These are phyloP conservation scores for Umbelopsis sp. DNA, from an alignment of 371 early-diverging fungal species.

Conservation along the genomic window DNA sequence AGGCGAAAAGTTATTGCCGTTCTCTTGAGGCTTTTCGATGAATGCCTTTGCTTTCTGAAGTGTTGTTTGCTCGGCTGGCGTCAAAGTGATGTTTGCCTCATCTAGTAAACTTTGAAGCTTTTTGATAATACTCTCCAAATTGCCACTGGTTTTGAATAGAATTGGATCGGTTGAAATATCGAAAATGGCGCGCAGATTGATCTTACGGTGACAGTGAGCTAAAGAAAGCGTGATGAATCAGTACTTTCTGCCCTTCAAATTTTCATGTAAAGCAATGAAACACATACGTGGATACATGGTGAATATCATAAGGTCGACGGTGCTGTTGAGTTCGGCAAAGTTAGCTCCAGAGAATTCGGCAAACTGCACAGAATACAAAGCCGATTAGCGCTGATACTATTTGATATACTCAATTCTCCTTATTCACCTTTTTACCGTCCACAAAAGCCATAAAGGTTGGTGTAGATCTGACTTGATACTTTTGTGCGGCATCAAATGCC, in stretches of 20 bases:
- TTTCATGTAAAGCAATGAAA: not conserved
- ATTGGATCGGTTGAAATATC: slow-evolving; percentile 55
- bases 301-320: slow-evolving; percentile 64
- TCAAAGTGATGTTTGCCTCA: slow-evolving; percentile 30
- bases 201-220: slow-evolving; percentile 70
- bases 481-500: slow-evolving; percentile 55
- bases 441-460: slow-evolving; percentile 74
- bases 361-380: slow-evolving; percentile 26
- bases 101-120: slow-evolving; percentile 55
- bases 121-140: slow-evolving; percentile 60
- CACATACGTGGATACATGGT: slow-evolving; percentile 71
- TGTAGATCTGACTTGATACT: slow-evolving; percentile 64
- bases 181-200: slow-evolving; percentile 39
- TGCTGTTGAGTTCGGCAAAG: slow-evolving; percentile 62
- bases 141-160: slow-evolving; percentile 52
- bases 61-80: slow-evolving; percentile 26
- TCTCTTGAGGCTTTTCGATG: slow-evolving; percentile 26
- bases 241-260: not conserved
- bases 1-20: slow-evolving; percentile 20
- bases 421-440: slow-evolving; percentile 53
- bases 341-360: slow-evolving; percentile 72
- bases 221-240: slow-evolving; percentile 7
- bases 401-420: not conserved
- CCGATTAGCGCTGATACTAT: not conserved
- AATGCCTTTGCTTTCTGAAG: slow-evolving; percentile 31